phyloP scores from a whole-genome alignment of 805 yeast genomes.

The Yamadazyma philogaea region DNA sequence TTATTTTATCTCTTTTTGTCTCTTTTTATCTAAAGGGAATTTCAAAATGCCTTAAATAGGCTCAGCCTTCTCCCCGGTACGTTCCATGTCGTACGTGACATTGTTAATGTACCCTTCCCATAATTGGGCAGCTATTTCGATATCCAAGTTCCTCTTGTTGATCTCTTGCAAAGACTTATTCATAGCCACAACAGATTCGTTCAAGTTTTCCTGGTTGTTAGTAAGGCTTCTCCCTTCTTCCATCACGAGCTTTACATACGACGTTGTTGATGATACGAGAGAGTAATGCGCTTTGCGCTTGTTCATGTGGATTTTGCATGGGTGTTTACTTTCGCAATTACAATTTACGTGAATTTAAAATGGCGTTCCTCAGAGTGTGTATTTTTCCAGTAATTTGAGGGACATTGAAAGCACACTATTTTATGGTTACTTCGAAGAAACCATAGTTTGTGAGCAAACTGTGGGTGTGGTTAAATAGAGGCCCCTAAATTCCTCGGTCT shows the following conservation, averaged over 20 bases:
- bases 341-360: too few relatives aligned
- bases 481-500: too few relatives aligned
- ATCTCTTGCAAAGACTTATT: conserved; percentile 61
- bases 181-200: conserved; percentile 63
- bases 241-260: conserved; percentile 44
- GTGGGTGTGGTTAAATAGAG: too few relatives aligned
- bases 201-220: conserved; percentile 54
- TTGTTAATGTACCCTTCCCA: conserved; percentile 75
- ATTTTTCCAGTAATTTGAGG: too few relatives aligned
- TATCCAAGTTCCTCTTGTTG: conserved; percentile 62
- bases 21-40: too few relatives aligned
- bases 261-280: conserved; percentile 75
- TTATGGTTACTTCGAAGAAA: too few relatives aligned
- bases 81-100: conserved; percentile 64
- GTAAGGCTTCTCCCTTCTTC: background rate
- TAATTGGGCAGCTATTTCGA: conserved; percentile 70
- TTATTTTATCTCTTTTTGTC: background rate
- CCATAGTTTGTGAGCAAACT: too few relatives aligned
- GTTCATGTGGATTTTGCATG: conserved; percentile 87
- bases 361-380: too few relatives aligned
- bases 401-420: too few relatives aligned
- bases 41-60: too few relatives aligned
- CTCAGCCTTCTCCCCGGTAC: conserved; percentile 61
- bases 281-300: conserved; percentile 70
- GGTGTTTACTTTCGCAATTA: conserved; percentile 3